Conservation (phyloP, 331 rosid genomes). For the Phaseolus coccineus region DNA sequence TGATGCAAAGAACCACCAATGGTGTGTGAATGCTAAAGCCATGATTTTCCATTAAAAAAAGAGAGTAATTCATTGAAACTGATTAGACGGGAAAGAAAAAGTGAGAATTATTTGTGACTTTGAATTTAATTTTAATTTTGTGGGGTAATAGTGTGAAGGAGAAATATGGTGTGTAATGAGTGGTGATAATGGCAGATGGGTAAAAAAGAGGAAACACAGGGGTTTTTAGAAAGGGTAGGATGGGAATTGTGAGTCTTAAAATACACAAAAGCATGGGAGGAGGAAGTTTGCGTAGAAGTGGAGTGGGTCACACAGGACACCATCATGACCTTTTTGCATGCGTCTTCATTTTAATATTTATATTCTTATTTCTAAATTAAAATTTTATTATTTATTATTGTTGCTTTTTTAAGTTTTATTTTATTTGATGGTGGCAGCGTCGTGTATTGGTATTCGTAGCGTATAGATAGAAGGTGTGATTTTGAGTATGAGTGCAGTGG, state of each 20-base stretch:
- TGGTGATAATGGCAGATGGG: conserved; percentile 37
- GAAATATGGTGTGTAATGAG: not conserved
- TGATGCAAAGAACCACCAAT: not conserved
- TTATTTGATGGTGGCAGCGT: not conserved
- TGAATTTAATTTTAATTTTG: too few relatives aligned
- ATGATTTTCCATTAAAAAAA: not conserved
- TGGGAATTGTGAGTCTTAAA: conserved; percentile 52
- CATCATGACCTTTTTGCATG: conserved; percentile 94
- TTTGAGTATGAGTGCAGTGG: too few relatives aligned
- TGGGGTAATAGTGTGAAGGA: too few relatives aligned
- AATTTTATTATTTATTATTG: not conserved
- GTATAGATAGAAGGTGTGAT: not conserved
- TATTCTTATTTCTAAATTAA: not conserved
- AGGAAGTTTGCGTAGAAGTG: conserved; percentile 53
- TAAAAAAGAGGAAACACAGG: not conserved
- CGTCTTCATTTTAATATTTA: conserved; percentile 58
- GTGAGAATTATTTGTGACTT: not conserved
- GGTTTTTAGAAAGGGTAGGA: conserved; percentile 20
- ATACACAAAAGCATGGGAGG: conserved; percentile 64
- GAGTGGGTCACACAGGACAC: conserved; percentile 72
- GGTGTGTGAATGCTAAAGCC: not conserved
- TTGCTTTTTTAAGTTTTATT: not conserved
- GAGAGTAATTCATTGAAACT: not conserved
- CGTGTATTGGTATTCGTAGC: not conserved
- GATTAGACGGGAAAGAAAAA: not conserved